Conservation (phyloP, 1,284 basidiomycete species). For the Amylostereum chailletii region DNA sequence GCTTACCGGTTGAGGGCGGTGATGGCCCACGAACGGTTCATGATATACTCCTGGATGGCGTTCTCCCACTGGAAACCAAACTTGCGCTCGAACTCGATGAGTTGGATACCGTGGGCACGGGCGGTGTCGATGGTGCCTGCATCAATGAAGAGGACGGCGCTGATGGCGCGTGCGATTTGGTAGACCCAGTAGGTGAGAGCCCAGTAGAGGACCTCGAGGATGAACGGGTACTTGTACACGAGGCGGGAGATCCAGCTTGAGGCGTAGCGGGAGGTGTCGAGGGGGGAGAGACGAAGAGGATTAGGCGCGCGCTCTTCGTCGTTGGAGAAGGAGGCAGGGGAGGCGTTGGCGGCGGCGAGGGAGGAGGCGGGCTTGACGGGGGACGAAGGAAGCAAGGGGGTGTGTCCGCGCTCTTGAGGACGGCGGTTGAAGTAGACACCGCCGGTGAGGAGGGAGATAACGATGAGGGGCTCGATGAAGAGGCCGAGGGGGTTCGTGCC, state of each 20-base stretch:
- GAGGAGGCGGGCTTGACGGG: background rate
- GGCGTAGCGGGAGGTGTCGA: constrained; percentile 5
- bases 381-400: background rate
- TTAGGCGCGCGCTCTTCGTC: too few species aligned
- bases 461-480: constrained; percentile 8
- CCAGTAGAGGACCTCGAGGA: constrained; percentile 11
- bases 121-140: constrained; percentile 19
- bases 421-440: constrained; percentile 9
- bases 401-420: background rate
- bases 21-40: constrained; percentile 16
- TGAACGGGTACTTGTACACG: constrained; percentile 5
- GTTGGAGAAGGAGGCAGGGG: background rate
- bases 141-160: constrained; percentile 23
- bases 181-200: constrained; percentile 18
- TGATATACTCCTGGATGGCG: constrained; percentile 19
- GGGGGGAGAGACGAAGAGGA: background rate
- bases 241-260: constrained; percentile 6
- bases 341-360: background rate
- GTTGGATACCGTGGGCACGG: constrained; percentile 20
- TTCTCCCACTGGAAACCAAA: constrained; percentile 22
- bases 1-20: constrained; percentile 19
- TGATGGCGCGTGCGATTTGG: constrained; percentile 22
- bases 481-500: background rate
- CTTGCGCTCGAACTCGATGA: constrained; percentile 18
- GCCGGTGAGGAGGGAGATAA: constrained; percentile 8